A percentile compares a stretch with the other conserved stretches of the same genome.
Evolutionary conservation across 768 basidiomycete species (phyloP).

Genomic region (Lactifluus rugatus): DNA sequence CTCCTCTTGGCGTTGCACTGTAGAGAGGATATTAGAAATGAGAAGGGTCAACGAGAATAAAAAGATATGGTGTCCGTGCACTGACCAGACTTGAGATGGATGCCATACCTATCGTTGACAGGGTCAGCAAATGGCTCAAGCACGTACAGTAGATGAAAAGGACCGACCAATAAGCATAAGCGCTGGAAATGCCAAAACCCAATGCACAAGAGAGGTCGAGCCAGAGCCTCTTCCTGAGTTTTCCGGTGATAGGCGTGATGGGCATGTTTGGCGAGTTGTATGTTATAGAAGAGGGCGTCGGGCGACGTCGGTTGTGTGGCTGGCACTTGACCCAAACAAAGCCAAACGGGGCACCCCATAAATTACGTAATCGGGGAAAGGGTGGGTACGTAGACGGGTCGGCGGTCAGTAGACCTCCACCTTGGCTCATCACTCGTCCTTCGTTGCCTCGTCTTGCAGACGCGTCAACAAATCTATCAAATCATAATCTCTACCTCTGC

Average conservation of each 20-base stretch:
- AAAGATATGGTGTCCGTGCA: neutral
- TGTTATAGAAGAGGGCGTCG: too few relatives aligned
- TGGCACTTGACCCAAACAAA: slow-evolving; percentile 3
- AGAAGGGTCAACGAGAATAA: neutral
- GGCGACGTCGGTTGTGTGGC: too few relatives aligned
- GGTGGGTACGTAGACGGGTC: too few relatives aligned
- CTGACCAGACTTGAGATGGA: slow-evolving; percentile 70
- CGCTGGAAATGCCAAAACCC: slow-evolving; percentile 66
- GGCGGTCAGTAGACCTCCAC: neutral
- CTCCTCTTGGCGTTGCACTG: slow-evolving; percentile 76
- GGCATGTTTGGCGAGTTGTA: slow-evolving; percentile 39
- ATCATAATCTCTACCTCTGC: neutral
- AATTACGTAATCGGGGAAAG: slow-evolving; percentile 10
- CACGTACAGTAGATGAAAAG: slow-evolving; percentile 17
- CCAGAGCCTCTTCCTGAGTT: slow-evolving; percentile 88
- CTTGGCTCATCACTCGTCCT: neutral
- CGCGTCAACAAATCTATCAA: slow-evolving; percentile 3
- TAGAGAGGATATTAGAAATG: neutral
- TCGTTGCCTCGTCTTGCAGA: slow-evolving; percentile 1
- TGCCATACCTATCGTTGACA: slow-evolving; percentile 55
- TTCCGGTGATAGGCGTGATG: slow-evolving; percentile 88
- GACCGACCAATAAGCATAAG: slow-evolving; percentile 78
- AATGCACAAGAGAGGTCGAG: slow-evolving; percentile 68
- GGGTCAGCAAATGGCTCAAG: slow-evolving; percentile 22
- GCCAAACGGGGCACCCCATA: slow-evolving; percentile 21